Conservation (phyloP, 139 green algal species). For the Zygnema cylindricum region DNA sequence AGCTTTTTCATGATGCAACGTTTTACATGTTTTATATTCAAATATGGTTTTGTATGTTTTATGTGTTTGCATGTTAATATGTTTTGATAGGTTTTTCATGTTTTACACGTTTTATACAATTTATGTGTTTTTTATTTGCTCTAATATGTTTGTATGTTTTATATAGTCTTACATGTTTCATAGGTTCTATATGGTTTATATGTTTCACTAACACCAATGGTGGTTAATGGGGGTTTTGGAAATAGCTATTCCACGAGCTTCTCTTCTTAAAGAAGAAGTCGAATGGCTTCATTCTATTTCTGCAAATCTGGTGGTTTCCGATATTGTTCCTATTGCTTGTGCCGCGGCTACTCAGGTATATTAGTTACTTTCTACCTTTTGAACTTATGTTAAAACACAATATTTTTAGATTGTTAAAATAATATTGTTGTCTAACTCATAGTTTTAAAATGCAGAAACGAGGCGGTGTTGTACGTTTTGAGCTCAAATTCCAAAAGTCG, state of each 20-base stretch:
- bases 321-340: slow-evolving; percentile 74
- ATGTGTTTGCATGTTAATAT: too few relatives aligned
- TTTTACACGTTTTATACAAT: not conserved
- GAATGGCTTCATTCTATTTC: slow-evolving; percentile 66
- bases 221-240: not conserved
- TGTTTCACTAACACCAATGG: too few relatives aligned
- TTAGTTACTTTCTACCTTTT: too few relatives aligned
- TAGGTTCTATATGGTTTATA: slow-evolving; percentile 65
- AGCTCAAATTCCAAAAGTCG: too few relatives aligned
- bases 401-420: too few relatives aligned
- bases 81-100: not conserved
- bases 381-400: too few relatives aligned
- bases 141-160: slow-evolving; percentile 11
- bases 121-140: not conserved
- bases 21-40: too few relatives aligned
- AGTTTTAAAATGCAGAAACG: too few relatives aligned
- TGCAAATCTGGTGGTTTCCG: slow-evolving; percentile 64
- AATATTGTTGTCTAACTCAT: too few relatives aligned
- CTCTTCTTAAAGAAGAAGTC: slow-evolving; percentile 65
- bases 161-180: slow-evolving; percentile 5
- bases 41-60: too few relatives aligned
- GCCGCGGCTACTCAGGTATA: slow-evolving; percentile 62
- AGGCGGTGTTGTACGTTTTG: too few relatives aligned
- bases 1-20: too few relatives aligned
- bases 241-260: slow-evolving; percentile 47